Evolutionary conservation across 768 basidiomycete species (phyloP), one percentile per base, ranked within the genome.

Genomic region (Lactifluus subvellereus): DNA sequence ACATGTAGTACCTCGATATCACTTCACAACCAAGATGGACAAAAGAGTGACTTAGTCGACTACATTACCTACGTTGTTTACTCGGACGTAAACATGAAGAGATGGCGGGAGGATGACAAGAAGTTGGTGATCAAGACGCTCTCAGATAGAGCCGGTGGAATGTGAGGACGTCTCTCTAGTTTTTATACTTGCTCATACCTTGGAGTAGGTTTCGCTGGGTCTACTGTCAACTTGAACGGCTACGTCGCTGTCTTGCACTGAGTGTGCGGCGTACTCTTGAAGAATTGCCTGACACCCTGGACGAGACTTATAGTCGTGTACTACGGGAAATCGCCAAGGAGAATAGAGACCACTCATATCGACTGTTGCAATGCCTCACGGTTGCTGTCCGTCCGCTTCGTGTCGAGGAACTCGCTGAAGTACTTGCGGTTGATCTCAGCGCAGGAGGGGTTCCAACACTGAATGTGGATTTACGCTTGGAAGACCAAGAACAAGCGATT

Each of bases 151-250:
- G 54, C 54, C 2, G 27, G 48, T 38, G 53, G 60, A 20, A 61
- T 55, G 60, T 61, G 33, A 59, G 60, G 14, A 33, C 7, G 4
- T 14, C 22, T 14, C 27, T 27, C 10, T 27, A 22, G 4, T 37
- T 37, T 4, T 5, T 40, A 38, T 13, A 1, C 10, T 22, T 32
- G 6, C 47, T 61, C n/a, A 40, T 40, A 1, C 7, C 48, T 45
- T 3, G 1, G 16, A 0, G 20, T 43, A 60, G 59, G 59, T 60
- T 53, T 47, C 59, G 52, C 20, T 60, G 51, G 51, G 52, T 60
- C 7, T 47, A 8, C 27, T 60, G 59, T 40, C 59, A 60, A 35
- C 35, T 60, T 14, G 42, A 60, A 18, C n/a, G 35, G 0, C 52
- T 60, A 2, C 33, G 59, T 3, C 43, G 11, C 6, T 60, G 59